Percentiles rank a stretch among this genome's conserved stretches.
Conservation (phyloP, 225 moss, liverwort and hornwort genomes). For the Sphagnum contortum region DNA sequence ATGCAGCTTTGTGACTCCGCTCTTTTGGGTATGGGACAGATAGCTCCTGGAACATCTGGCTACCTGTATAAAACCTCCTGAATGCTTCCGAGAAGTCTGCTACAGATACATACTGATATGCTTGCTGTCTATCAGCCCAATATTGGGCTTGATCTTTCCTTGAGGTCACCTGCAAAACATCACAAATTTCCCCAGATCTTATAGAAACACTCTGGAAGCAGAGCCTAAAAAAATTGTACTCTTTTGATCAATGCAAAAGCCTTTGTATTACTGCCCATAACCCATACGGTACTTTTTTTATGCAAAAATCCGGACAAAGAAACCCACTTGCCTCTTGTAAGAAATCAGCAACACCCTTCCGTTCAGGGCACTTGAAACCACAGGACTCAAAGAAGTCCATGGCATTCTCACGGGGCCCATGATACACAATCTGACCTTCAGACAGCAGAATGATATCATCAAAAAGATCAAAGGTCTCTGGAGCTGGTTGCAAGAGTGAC, state of each 20-base stretch:
- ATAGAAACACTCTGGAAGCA: too few species aligned
- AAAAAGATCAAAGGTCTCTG: constrained; percentile 58
- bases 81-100: constrained; percentile 37
- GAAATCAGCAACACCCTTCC: constrained; percentile 59
- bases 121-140: constrained; percentile 37
- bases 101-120: constrained; percentile 62
- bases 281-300: too few species aligned
- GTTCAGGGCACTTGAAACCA: constrained; percentile 53
- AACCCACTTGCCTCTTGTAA: constrained; percentile 38
- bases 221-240: too few species aligned
- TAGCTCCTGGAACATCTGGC: constrained; percentile 34
- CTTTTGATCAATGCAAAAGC: too few species aligned
- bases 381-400: constrained; percentile 46
- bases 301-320: too few species aligned
- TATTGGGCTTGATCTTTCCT: constrained; percentile 87
- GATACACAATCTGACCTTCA: constrained; percentile 58
- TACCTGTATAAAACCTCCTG: constrained; percentile 29
- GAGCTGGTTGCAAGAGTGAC: constrained; percentile 60
- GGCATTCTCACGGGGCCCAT: constrained; percentile 35
- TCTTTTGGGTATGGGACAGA: constrained; percentile 35
- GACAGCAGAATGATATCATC: constrained; percentile 63
- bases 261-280: too few species aligned
- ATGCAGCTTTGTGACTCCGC: constrained; percentile 40
- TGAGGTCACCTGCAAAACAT: constrained; percentile 55
- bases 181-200: neutral